These are phyloP conservation scores for Xylaria sp. DNA, from an alignment of 495 filamentous ascomycete genomes.

Conservation along the genomic window DNA sequence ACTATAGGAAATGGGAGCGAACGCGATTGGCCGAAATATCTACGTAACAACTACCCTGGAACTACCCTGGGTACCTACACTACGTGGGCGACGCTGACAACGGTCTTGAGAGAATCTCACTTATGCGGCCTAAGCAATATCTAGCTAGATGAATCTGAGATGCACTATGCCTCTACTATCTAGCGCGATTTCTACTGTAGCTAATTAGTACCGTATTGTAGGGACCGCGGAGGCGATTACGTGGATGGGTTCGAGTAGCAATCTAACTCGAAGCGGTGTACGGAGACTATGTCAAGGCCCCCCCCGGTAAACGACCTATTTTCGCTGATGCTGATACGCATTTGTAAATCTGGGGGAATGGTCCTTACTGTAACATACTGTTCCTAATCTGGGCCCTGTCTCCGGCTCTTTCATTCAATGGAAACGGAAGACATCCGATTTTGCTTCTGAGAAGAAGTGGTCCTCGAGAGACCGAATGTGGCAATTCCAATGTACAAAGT, in stretches of 20 bases:
- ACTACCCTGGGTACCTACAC: no score
- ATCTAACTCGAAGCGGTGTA: constrained; percentile 25
- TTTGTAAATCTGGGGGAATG: constrained; percentile 30
- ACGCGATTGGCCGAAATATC: constrained; percentile 8
- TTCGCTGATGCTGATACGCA: constrained; percentile 23
- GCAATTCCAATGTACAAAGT: not conserved
- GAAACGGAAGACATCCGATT: constrained; percentile 27
- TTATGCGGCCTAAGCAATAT: not conserved
- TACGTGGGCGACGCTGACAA: constrained; percentile 18
- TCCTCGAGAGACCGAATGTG: not conserved
- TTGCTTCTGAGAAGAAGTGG: not conserved
- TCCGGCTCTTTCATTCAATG: constrained; percentile 27
- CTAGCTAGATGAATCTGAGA: not conserved
- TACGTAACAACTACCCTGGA: not conserved
- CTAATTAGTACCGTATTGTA: constrained; percentile 17
- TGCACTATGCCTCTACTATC: constrained; percentile 7
- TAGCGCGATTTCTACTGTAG: not conserved
- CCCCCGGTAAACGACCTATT: constrained; percentile 15
- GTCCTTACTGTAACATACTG: constrained; percentile 25
- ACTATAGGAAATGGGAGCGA: constrained; percentile 12
- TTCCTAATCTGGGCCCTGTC: constrained; percentile 26
- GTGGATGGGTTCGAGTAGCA: constrained; percentile 6
- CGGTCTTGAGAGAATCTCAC: constrained; percentile 18
- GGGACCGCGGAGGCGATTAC: constrained; percentile 11
- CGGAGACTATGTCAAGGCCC: constrained; percentile 9